phyloP scores from a whole-genome alignment of 257 asterid species.

The Solanum etuberosum region DNA sequence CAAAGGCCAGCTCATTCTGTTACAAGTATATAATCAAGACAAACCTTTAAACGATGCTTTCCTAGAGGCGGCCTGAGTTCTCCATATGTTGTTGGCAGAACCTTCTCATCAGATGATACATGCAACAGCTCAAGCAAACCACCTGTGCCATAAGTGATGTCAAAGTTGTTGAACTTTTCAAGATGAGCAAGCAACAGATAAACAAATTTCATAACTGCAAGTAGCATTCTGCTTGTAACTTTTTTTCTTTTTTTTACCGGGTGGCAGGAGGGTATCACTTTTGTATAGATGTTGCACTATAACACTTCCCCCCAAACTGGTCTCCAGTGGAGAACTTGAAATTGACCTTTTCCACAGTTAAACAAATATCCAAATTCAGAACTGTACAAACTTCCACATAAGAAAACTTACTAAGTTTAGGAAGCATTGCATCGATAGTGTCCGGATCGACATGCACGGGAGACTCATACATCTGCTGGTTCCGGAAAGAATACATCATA shows the following conservation, averaged over 20 bases:
- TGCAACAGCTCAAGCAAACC: slow-evolving; percentile 65
- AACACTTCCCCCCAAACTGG: not conserved
- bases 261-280: not conserved
- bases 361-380: not conserved
- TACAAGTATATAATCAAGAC: not conserved
- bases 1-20: not conserved
- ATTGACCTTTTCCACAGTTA: not conserved
- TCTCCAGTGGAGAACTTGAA: not conserved
- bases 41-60: slow-evolving; percentile 85
- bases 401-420: slow-evolving; percentile 56
- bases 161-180: not conserved
- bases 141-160: slow-evolving; percentile 35
- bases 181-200: not conserved
- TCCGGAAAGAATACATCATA: slow-evolving; percentile 65
- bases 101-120: slow-evolving; percentile 68
- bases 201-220: not conserved
- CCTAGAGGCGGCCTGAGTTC: slow-evolving; percentile 97
- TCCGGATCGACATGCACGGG: slow-evolving; percentile 66
- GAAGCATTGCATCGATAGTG: slow-evolving; percentile 92
- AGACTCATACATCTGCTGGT: slow-evolving; percentile 68
- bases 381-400: not conserved
- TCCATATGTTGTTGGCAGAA: slow-evolving; percentile 76
- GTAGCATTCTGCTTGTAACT: not conserved
- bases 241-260: not conserved
- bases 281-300: not conserved